Conservation (phyloP, 306 rosid species). For the Cicer judaicum region DNA sequence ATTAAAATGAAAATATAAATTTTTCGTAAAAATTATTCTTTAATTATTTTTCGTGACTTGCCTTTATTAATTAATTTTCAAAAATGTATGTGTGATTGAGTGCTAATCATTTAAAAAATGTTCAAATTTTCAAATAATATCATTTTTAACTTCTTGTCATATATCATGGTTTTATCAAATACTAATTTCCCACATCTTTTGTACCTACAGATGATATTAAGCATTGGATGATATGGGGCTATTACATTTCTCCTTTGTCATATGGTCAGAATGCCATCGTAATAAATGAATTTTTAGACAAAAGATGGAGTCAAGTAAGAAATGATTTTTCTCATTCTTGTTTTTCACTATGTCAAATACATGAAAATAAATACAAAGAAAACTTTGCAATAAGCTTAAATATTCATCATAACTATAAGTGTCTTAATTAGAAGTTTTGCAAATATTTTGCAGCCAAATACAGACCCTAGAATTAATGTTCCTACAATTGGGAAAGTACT, state of each 20-base stretch:
- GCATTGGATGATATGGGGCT: constrained; percentile 84
- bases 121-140: too few relatives aligned
- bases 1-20: too few relatives aligned
- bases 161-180: background rate
- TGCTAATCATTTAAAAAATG: too few relatives aligned
- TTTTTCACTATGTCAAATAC: constrained; percentile 12
- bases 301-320: constrained; percentile 77
- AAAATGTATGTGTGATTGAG: too few relatives aligned
- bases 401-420: background rate
- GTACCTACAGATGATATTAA: constrained; percentile 62
- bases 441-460: constrained; percentile 56
- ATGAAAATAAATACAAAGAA: background rate
- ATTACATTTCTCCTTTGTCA: constrained; percentile 72
- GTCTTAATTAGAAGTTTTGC: background rate
- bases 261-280: constrained; percentile 89
- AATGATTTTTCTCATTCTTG: background rate
- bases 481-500: constrained; percentile 69
- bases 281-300: constrained; percentile 77
- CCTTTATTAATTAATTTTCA: too few relatives aligned
- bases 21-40: too few relatives aligned
- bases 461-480: constrained; percentile 46
- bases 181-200: background rate
- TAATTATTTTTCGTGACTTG: too few relatives aligned
- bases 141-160: background rate
- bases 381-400: background rate